Evolutionary conservation across 768 basidiomycete genomes (phyloP), one percentile per base, ranked within the genome.

Genomic region (Cyathus striatus): DNA sequence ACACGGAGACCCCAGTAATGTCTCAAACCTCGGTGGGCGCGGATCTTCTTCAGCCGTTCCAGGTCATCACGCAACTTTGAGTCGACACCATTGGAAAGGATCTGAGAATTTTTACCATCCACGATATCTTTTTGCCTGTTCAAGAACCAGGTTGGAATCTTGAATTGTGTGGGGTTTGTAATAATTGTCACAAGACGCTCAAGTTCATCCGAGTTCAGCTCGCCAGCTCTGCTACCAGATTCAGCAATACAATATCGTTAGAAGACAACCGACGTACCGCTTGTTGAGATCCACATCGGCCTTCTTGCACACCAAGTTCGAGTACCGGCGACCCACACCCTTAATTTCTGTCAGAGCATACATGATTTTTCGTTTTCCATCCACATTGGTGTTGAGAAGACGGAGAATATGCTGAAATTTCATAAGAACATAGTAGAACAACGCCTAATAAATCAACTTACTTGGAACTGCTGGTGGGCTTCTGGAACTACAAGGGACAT

Each of bases 271-370:
- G 12, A 26, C 86, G 48, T 59, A 98, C 96, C 96, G 90, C 75
- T 99, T 99, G 77, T 80, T 91, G 48, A 99, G 81, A 62, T 98
- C 95, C 32, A 99, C 91, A 73, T 98, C 96, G 49, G 96, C 96
- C 78, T 99, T 99, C 74, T 98, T 98, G 83, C 96, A 98, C 55
- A 98, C 95, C 59, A 98, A 71, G 73, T 98, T 98, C 62, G 96
- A 85, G 73, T 98, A 99, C 42, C 96, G 88, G 52, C 96, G 86
- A 59, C 96, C 96, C 48, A 99, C 96, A 82, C 96, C 96, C 79
- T 98, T 98, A 79, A 99, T 99, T 76, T 99, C 96, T 38, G 96
- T 98, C 75, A 98, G 66, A 58, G 96, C 95, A 67, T 92, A 98
- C 89, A 92, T 97, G 68, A 99, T 87, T 76, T 99, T 99, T 58